phyloP scores from a whole-genome alignment of 2,329 filamentous ascomycete genomes.

The Arthrobotrys megalospora region DNA sequence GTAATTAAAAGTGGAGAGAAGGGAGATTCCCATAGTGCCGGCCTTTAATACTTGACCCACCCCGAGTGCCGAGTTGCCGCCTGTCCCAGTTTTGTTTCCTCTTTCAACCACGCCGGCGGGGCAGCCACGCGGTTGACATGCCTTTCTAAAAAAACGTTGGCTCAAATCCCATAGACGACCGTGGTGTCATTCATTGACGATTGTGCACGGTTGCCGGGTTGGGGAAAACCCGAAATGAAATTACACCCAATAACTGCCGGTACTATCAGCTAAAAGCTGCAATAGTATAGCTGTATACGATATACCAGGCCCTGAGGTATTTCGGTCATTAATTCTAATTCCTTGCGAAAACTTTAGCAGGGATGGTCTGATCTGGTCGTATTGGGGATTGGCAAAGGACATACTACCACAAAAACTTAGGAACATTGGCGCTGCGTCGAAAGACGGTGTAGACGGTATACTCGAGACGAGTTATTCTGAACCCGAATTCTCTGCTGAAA shows the following conservation, averaged over 20 bases:
- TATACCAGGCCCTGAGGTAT: not conserved
- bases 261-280: not conserved
- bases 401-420: not conserved
- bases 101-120: conserved; percentile 9
- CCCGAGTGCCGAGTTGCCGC: conserved; percentile 9
- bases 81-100: not conserved
- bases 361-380: not conserved
- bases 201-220: not conserved
- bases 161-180: not conserved
- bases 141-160: not conserved
- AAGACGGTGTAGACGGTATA: not conserved
- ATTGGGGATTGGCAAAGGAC: not conserved
- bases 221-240: conserved; percentile 43
- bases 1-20: not conserved
- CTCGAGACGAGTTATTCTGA: conserved; percentile 11
- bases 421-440: not conserved
- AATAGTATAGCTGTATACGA: not conserved
- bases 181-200: conserved; percentile 32
- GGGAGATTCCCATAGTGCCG: not conserved
- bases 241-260: conserved; percentile 20
- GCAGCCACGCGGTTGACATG: conserved; percentile 27
- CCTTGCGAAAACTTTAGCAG: not conserved
- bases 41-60: conserved; percentile 7
- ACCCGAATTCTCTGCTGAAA: not conserved
- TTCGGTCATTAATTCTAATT: not conserved